These are phyloP conservation scores for Exophiala xenobiotica DNA, from an alignment of 2,329 filamentous ascomycete genomes.

Conservation along the genomic window DNA sequence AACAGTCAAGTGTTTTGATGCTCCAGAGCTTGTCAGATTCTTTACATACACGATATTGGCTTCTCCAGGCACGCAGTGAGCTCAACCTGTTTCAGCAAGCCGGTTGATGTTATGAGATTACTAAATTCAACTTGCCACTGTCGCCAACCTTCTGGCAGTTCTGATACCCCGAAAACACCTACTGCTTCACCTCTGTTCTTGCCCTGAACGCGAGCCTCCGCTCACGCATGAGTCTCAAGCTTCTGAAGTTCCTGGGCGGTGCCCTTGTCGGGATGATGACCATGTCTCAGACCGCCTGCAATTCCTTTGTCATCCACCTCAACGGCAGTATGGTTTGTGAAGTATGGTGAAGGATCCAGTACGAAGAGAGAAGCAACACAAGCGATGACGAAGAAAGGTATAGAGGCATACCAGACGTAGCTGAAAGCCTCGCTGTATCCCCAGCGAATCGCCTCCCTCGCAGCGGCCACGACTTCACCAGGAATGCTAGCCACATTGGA, in stretches of 20 bases:
- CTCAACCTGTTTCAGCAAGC: no score
- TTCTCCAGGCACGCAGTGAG: no score
- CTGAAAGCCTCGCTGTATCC: constrained; percentile 4
- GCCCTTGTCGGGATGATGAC: background rate
- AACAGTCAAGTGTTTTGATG: no score
- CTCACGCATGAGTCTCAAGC: background rate
- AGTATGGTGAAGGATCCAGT: constrained; percentile 6
- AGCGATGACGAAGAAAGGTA: constrained; percentile 5
- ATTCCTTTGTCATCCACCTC: background rate
- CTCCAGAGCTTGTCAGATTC: no score
- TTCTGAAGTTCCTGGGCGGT: background rate
- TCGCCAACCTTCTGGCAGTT: background rate
- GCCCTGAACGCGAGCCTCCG: background rate
- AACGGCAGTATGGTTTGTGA: constrained; percentile 6
- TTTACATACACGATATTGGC: no score
- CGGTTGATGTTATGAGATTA: no score
- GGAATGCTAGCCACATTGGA: background rate
- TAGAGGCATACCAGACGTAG: constrained; percentile 4
- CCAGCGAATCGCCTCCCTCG: constrained; percentile 2
- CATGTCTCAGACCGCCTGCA: background rate
- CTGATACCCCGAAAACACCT: no score
- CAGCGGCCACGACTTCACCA: constrained; percentile 2
- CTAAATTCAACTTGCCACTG: no score
- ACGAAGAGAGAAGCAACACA: constrained; percentile 3
- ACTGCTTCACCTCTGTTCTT: no score